Percentiles rank a stretch among this genome's conserved stretches.
Conservation (phyloP, 2,329 filamentous ascomycete species). For the Cladosporium austrohemisphaericum region DNA sequence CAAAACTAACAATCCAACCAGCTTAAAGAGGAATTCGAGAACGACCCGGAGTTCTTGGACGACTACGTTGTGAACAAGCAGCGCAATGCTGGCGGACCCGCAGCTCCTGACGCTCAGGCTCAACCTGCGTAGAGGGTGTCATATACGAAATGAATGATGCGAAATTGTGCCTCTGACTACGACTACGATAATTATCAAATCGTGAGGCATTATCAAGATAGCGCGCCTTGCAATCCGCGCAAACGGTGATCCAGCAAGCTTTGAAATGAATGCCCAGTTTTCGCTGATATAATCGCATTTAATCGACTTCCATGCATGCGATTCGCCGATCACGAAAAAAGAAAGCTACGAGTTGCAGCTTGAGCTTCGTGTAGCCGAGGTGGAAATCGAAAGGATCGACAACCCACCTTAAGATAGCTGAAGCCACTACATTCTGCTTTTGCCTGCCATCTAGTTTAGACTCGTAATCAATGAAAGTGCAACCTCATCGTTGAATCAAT, state of each 20-base stretch:
- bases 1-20: constrained; percentile 36
- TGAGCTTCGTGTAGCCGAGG: not conserved
- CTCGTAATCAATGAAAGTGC: too few relatives aligned
- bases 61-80: constrained; percentile 55
- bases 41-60: constrained; percentile 76
- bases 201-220: too few relatives aligned
- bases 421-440: too few relatives aligned
- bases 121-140: not conserved
- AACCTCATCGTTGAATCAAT: not conserved
- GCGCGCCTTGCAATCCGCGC: too few relatives aligned
- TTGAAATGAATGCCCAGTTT: too few relatives aligned
- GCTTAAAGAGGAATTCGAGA: constrained; percentile 91
- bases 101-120: constrained; percentile 21
- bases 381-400: not conserved
- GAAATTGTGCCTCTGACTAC: not conserved
- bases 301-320: too few relatives aligned
- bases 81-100: constrained; percentile 25
- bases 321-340: too few relatives aligned
- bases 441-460: too few relatives aligned
- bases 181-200: too few relatives aligned
- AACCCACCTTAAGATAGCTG: not conserved
- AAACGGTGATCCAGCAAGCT: too few relatives aligned
- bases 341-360: constrained; percentile 4
- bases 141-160: not conserved
- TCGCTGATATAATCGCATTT: not conserved